Percentiles rank a stretch among this genome's conserved stretches.
Conservation (phyloP, 306 rosid genomes). For the Luffa aegyptiaca region DNA sequence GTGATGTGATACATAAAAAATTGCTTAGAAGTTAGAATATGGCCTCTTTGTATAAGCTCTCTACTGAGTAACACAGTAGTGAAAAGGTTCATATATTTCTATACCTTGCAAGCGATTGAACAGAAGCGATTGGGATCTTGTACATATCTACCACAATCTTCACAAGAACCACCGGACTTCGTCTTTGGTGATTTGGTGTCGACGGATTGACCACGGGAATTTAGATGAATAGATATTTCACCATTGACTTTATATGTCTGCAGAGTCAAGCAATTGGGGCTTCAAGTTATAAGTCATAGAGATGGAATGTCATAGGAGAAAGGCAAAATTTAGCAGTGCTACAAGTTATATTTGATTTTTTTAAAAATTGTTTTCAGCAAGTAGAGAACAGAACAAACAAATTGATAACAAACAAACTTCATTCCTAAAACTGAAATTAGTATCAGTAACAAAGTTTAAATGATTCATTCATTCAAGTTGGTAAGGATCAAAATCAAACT, state of each 20-base stretch:
- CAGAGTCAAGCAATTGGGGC: background rate
- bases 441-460: background rate
- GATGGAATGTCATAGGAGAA: background rate
- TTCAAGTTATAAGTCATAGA: background rate
- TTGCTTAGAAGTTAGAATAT: background rate
- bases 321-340: background rate
- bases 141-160: constrained; percentile 69
- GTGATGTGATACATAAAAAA: background rate
- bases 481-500: constrained; percentile 1
- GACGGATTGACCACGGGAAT: constrained; percentile 56
- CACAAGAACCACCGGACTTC: constrained; percentile 62
- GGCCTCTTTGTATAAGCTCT: background rate
- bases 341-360: background rate
- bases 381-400: background rate
- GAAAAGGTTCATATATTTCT: background rate
- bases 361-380: background rate
- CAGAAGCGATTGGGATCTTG: constrained; percentile 79
- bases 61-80: background rate
- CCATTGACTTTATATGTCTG: constrained; percentile 88
- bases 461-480: background rate
- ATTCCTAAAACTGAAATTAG: background rate
- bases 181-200: constrained; percentile 38
- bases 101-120: constrained; percentile 90
- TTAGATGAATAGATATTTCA: constrained; percentile 73
- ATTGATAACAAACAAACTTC: background rate